A percentile compares a stretch with the other conserved stretches of the same genome.
phyloP scores from a whole-genome alignment of 352 stramenopile genomes.

The Pythium myriotylum region DNA sequence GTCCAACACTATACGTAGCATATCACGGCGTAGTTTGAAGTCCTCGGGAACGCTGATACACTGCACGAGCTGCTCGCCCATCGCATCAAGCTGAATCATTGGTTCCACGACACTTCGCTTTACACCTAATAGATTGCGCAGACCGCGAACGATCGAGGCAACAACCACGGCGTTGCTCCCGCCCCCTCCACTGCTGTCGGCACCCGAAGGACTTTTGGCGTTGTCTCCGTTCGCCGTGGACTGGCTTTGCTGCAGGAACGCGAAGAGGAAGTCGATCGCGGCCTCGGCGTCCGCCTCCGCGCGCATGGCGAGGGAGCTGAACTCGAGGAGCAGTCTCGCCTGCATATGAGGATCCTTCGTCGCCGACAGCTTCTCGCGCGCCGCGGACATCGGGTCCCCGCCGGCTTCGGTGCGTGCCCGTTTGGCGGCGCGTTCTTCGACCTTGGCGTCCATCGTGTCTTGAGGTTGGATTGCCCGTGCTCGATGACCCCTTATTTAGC shows the following conservation, averaged over 20 bases:
- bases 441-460: constrained; percentile 5
- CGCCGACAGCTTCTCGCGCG: constrained; percentile 40
- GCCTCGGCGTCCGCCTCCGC: constrained; percentile 49
- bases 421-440: constrained; percentile 14
- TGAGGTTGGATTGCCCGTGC: neutral
- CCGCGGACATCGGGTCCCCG: constrained; percentile 33
- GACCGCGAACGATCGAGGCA: constrained; percentile 61
- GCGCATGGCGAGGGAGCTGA: constrained; percentile 47
- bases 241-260: constrained; percentile 74
- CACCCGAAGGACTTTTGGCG: constrained; percentile 5
- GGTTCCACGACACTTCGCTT: constrained; percentile 70
- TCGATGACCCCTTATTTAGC: neutral
- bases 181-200: constrained; percentile 5
- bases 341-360: constrained; percentile 65
- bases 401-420: constrained; percentile 5
- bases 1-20: constrained; percentile 74
- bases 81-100: constrained; percentile 82
- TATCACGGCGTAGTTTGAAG: constrained; percentile 75
- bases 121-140: constrained; percentile 55
- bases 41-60: constrained; percentile 75
- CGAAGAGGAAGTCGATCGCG: constrained; percentile 82
- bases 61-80: constrained; percentile 78
- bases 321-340: constrained; percentile 59
- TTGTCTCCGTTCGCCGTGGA: constrained; percentile 18
- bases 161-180: constrained; percentile 53